Conservation (phyloP, 2,329 filamentous ascomycete genomes). For the Ophiostoma sp. region DNA sequence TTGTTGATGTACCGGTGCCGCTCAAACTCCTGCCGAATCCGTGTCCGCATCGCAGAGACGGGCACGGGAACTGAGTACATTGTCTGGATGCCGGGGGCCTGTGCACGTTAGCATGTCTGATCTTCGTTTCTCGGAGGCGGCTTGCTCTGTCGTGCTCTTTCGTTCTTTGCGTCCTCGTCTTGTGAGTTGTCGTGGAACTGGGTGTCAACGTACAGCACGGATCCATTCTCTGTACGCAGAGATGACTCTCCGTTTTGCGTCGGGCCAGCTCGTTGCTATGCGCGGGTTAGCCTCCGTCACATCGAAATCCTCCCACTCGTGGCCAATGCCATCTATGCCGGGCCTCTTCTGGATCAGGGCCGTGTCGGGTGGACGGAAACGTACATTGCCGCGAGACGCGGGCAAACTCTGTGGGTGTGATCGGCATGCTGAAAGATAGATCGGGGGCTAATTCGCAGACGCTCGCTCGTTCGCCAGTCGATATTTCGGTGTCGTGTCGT, state of each 20-base stretch:
- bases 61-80: constrained; percentile 95
- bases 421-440: constrained; percentile 55
- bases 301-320: not conserved
- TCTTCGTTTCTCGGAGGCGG: no score
- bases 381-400: constrained; percentile 72
- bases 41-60: constrained; percentile 79
- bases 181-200: not conserved
- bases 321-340: not conserved
- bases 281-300: constrained; percentile 19
- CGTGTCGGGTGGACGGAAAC: constrained; percentile 32
- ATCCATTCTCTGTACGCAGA: constrained; percentile 93
- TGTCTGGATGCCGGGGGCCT: constrained; percentile 94
- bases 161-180: not conserved
- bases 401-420: constrained; percentile 89
- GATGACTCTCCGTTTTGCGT: constrained; percentile 82
- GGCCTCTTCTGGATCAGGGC: not conserved
- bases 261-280: constrained; percentile 77
- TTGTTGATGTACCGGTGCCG: constrained; percentile 89
- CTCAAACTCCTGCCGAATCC: constrained; percentile 96
- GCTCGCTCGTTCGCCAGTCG: constrained; percentile 2
- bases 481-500: not conserved
- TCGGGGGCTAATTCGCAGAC: not conserved
- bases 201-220: constrained; percentile 69
- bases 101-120: not conserved
- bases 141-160: no score